phyloP scores from a whole-genome alignment of 495 filamentous ascomycete genomes.

The Aspergillus conjunctus region DNA sequence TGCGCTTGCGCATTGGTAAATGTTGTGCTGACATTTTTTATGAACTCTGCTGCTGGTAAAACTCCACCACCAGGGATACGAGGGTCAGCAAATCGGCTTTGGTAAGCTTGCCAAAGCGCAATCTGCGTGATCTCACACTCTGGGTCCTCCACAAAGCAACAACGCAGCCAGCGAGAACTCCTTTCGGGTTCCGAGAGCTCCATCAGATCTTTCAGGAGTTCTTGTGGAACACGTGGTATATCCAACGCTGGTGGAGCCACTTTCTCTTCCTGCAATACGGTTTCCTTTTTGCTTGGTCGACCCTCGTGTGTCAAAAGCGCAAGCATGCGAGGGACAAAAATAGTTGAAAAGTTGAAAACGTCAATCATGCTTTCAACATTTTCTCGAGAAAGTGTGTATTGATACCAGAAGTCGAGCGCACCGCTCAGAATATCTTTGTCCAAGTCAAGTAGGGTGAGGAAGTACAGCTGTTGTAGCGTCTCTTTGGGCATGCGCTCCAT shows the following conservation, averaged over 20 bases:
- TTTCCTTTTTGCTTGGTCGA: constrained; percentile 42
- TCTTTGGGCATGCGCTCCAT: constrained; percentile 69
- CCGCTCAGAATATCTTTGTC: constrained; percentile 88
- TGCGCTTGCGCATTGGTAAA: constrained; percentile 80
- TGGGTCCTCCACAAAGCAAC: constrained; percentile 76
- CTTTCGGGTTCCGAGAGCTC: constrained; percentile 81
- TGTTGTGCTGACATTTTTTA: constrained; percentile 85
- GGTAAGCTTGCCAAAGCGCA: constrained; percentile 94
- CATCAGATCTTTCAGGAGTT: constrained; percentile 75
- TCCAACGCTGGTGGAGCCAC: constrained; percentile 54
- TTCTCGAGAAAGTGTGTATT: constrained; percentile 83
- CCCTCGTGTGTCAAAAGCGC: constrained; percentile 73
- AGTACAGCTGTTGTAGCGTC: constrained; percentile 68
- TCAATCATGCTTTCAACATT: constrained; percentile 76
- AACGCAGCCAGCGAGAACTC: constrained; percentile 75
- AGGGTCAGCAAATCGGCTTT: constrained; percentile 68
- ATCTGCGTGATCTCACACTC: constrained; percentile 93
- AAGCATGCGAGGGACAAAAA: constrained; percentile 72
- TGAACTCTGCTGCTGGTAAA: constrained; percentile 91
- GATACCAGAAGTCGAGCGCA: constrained; percentile 91
- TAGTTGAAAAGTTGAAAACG: constrained; percentile 61
- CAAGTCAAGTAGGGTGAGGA: constrained; percentile 76
- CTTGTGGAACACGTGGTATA: constrained; percentile 73
- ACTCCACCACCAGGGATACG: constrained; percentile 56
- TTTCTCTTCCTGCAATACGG: constrained; percentile 48